Evolutionary conservation across 148 eudicot species (phyloP).

Genomic region (Polygonum aviculare): DNA sequence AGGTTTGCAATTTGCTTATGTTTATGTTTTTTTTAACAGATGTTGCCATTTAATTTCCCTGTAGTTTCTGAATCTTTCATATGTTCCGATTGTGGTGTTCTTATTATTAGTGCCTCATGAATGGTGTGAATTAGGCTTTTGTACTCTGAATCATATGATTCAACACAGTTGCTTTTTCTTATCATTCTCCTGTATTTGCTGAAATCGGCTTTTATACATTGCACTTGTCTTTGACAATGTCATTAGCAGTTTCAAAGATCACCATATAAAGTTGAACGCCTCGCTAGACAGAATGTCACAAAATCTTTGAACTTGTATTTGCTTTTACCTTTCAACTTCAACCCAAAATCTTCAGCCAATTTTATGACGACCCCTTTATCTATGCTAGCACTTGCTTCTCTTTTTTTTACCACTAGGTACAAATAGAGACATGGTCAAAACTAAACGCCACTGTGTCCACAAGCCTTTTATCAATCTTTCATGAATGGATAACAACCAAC

Average conservation of each 20-base stretch:
- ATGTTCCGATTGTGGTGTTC: background rate
- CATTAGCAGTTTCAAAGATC: background rate
- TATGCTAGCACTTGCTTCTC: too few relatives aligned
- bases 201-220: background rate
- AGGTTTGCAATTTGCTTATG: background rate
- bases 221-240: background rate
- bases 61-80: background rate
- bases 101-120: background rate
- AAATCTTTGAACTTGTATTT: background rate
- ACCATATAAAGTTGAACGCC: background rate
- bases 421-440: too few relatives aligned
- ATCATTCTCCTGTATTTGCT: background rate
- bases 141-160: background rate
- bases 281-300: background rate
- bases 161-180: background rate
- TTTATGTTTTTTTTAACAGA: background rate
- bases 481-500: too few relatives aligned
- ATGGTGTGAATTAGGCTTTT: slow-evolving; percentile 5
- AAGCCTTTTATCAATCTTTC: too few relatives aligned
- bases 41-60: background rate
- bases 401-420: too few relatives aligned
- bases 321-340: too few relatives aligned
- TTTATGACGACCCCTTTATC: too few relatives aligned
- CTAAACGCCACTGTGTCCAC: too few relatives aligned
- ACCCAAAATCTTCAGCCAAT: too few relatives aligned